Evolutionary conservation across 306 rosid genomes (phyloP).

Genomic region (Dalbergia oliveri): DNA sequence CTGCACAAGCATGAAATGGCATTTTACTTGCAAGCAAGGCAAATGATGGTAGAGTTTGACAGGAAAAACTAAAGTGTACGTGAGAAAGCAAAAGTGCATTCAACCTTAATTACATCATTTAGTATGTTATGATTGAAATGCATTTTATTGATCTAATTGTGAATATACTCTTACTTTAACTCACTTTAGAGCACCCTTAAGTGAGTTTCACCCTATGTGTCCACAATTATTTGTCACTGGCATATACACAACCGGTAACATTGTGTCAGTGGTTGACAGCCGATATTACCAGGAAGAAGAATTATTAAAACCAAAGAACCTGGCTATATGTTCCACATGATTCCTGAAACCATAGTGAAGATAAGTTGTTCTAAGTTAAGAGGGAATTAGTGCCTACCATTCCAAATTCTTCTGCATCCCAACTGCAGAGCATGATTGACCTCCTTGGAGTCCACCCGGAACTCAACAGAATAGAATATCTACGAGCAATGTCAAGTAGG

Average conservation of each 20-base stretch:
- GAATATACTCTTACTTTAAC: too few species aligned
- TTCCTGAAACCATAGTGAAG: not conserved
- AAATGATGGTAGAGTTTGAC: not conserved
- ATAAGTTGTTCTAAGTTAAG: slow-evolving; percentile 1
- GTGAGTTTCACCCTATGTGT: not conserved
- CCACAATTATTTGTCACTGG: slow-evolving; percentile 7
- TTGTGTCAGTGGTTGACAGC: not conserved
- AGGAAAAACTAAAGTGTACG: too few species aligned
- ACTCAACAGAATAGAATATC: slow-evolving; percentile 65
- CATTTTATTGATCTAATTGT: too few species aligned
- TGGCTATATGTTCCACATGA: not conserved
- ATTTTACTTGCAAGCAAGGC: not conserved
- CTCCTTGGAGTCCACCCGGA: slow-evolving; percentile 87
- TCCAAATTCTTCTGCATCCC: slow-evolving; percentile 70
- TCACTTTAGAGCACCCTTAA: too few species aligned
- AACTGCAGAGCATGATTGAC: slow-evolving; percentile 63
- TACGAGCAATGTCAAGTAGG: slow-evolving; percentile 89
- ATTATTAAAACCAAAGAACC: not conserved
- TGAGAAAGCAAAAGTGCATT: too few species aligned
- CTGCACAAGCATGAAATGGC: slow-evolving; percentile 10
- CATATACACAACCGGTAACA: slow-evolving; percentile 19
- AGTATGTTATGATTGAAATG: too few species aligned
- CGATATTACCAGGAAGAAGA: slow-evolving; percentile 10
- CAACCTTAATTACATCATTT: too few species aligned
- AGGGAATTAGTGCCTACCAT: slow-evolving; percentile 53